Conservation (phyloP, 2,329 filamentous ascomycete genomes). For the Colletotrichum agaves region DNA sequence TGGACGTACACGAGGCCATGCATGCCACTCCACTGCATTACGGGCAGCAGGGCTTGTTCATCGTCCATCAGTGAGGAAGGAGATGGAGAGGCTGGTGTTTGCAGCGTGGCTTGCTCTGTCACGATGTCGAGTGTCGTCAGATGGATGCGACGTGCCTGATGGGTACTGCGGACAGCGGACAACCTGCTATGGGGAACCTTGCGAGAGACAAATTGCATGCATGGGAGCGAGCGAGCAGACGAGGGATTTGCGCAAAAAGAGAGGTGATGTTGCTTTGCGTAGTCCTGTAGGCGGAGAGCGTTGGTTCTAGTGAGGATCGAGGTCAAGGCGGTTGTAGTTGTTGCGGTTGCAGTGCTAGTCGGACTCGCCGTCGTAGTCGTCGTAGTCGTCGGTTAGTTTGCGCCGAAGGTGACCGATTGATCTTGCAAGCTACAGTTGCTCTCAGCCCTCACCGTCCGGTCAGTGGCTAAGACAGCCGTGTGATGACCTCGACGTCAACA, state of each 20-base stretch:
- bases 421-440: background rate
- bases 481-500: background rate
- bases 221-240: constrained; percentile 26
- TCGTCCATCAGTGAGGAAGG: background rate
- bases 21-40: constrained; percentile 17
- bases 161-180: background rate
- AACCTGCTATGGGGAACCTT: constrained; percentile 3
- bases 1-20: background rate
- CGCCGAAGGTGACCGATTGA: background rate
- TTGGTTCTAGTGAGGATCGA: constrained; percentile 2
- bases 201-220: constrained; percentile 30
- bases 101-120: constrained; percentile 22
- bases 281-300: constrained; percentile 8
- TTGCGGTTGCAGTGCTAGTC: constrained; percentile 3
- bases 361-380: background rate
- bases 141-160: constrained; percentile 18
- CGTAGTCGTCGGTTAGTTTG: background rate
- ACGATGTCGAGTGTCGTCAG: constrained; percentile 25
- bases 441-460: constrained; percentile 11
- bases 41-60: background rate
- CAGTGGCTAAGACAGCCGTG: constrained; percentile 13
- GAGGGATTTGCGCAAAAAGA: constrained; percentile 3
- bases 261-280: constrained; percentile 5
- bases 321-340: constrained; percentile 17
- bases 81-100: background rate